These are phyloP conservation scores for Alternaria brassicicola DNA, from an alignment of 2,329 filamentous ascomycete species.

Conservation along the genomic window DNA sequence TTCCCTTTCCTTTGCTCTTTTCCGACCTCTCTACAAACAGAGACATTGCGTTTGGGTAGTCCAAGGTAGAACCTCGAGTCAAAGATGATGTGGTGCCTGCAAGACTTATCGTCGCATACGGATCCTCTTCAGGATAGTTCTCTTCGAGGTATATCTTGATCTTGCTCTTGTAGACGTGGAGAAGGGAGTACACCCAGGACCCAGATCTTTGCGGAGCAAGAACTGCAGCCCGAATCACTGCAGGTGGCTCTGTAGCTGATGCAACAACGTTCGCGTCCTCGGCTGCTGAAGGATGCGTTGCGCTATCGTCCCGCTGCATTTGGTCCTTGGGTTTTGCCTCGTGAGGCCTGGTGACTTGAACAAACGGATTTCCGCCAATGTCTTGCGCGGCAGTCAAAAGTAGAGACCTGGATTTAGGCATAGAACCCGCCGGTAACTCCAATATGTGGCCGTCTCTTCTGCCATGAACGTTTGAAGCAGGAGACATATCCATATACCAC, in stretches of 20 bases:
- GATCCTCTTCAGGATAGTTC: not conserved
- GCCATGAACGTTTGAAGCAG: conserved; percentile 29
- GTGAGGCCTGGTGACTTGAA: not conserved
- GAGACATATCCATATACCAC: conserved; percentile 30
- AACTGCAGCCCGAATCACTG: conserved; percentile 22
- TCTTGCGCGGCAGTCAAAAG: conserved; percentile 27
- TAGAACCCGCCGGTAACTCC: conserved; percentile 27
- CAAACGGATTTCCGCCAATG: conserved; percentile 24
- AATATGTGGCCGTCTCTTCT: conserved; percentile 20
- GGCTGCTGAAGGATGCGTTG: not conserved
- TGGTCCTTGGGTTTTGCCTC: not conserved
- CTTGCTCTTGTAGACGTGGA: not conserved
- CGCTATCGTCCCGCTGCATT: not conserved
- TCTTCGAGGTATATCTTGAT: not conserved
- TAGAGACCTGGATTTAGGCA: conserved; percentile 24
- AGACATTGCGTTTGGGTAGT: not conserved
- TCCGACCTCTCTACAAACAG: not conserved
- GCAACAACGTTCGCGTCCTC: not conserved
- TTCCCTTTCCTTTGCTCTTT: not conserved
- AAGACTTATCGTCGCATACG: not conserved
- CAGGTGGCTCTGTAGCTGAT: not conserved
- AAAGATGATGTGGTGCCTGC: not conserved
- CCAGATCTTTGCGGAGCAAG: not conserved
- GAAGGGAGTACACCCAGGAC: not conserved
- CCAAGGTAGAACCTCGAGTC: not conserved